Evolutionary conservation across 169 alveolate genomes (phyloP).

Genomic region (Miamiensis avidus): DNA sequence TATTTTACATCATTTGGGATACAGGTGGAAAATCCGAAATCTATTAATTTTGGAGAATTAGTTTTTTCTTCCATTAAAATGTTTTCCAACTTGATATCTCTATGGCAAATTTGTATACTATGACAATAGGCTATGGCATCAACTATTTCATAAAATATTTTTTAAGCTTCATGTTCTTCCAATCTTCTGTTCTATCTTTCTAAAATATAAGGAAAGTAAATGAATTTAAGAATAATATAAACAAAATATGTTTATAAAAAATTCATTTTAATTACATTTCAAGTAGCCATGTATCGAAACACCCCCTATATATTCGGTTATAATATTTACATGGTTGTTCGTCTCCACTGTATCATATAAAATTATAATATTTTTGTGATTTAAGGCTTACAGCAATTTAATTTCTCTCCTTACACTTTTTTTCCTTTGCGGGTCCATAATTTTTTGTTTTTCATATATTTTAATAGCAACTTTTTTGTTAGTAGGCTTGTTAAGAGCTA

Average conservation of each 20-base stretch:
- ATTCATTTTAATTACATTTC: no score
- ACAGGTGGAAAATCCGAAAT: constrained; percentile 76
- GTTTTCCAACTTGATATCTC: constrained; percentile 88
- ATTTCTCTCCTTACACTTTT: constrained; percentile 82
- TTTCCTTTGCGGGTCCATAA: constrained; percentile 71
- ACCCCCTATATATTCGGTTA: constrained; percentile 83
- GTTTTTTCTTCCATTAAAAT: constrained; percentile 62
- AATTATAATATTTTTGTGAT: constrained; percentile 76
- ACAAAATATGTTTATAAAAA: no score
- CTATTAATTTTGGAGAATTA: constrained; percentile 62
- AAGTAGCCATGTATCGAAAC: constrained; percentile 76
- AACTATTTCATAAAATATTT: constrained; percentile 58
- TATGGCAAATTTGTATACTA: constrained; percentile 73
- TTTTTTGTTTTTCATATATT: constrained; percentile 82
- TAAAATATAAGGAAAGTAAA: not conserved
- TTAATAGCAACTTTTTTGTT: constrained; percentile 82
- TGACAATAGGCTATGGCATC: constrained; percentile 76
- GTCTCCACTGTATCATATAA: constrained; percentile 72
- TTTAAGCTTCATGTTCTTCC: constrained; percentile 72
- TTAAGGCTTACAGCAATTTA: constrained; percentile 66
- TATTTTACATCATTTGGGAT: constrained; percentile 47
- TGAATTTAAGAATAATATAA: not conserved
- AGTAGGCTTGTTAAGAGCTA: constrained; percentile 72
- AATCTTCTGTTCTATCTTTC: constrained; percentile 67
- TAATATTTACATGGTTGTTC: constrained; percentile 65